Evolutionary conservation across 2,329 filamentous ascomycete genomes (phyloP), one percentile per base, ranked within the genome.

Genomic region (Chalaropsis ovoidea): DNA sequence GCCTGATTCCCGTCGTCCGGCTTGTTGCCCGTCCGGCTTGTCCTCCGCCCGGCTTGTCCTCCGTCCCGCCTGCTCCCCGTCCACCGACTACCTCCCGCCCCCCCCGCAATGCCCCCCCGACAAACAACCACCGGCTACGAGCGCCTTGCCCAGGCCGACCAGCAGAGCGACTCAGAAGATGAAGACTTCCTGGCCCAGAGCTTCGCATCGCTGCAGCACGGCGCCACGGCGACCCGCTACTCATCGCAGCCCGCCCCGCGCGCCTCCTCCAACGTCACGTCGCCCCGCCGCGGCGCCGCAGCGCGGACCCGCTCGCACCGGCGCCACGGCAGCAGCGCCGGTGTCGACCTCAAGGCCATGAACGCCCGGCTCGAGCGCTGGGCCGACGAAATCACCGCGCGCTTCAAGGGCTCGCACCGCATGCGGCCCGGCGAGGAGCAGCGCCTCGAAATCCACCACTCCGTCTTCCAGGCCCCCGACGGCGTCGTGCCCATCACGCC

Each of bases 331-430:
- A 88, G 89, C 73, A 94, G 92, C 71, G 90, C 90, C 22, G 93
- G 92, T 2, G 93, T 99, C 19, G 94, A 99, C 73, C 89, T 99
- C 73, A 97, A 97, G 75, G 94, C 94, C 68, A 97, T 99, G 76
- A 99, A 99, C 75, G 92, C 93, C 67, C 83, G 94, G 27, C 79
- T 99, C 31, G 94, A 99, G 77, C 83, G 89, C 73, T 99, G 94
- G 94, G 94, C 94, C 17, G 94, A 97, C 71, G 94, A 99, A 77
- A 97, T 99, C 72, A 92, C 94, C 39, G 89, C 90, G 70, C 94
- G 95, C 71, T 97, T 99, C 82, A 97, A 96, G 79, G 88, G 87
- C 62, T 87, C 85, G 71, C 77, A 74, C 10, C 79, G 86, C 56
- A 27, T 43, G 3, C 43, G 58, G 41, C 45, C 66, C 11, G 66